A percentile compares a stretch with the other conserved stretches of the same genome.
These are phyloP conservation scores for Hericium alpestre DNA, from an alignment of 768 basidiomycete species.

Conservation along the genomic window DNA sequence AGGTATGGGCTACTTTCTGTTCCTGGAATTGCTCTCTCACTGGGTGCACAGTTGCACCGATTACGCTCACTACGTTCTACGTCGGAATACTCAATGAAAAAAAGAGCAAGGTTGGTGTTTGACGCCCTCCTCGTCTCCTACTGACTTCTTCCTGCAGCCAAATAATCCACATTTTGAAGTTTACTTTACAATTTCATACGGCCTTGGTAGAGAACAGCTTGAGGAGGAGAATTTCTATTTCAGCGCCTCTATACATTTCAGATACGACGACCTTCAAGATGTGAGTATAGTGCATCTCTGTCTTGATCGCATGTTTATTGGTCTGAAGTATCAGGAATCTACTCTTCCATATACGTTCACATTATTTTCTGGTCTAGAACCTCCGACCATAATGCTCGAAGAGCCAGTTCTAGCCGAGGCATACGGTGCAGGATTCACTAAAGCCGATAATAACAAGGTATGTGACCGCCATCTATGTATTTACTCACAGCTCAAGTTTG, in stretches of 20 bases:
- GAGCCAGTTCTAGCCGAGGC: slow-evolving; percentile 62
- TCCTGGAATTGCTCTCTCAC: slow-evolving; percentile 1
- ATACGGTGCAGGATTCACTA: slow-evolving; percentile 77
- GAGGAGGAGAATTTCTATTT: slow-evolving; percentile 67
- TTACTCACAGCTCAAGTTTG: not conserved
- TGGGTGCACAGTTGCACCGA: slow-evolving; percentile 46
- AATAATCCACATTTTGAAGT: slow-evolving; percentile 51
- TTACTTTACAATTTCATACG: slow-evolving; percentile 72
- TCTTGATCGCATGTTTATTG: not conserved
- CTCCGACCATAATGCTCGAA: slow-evolving; percentile 47
- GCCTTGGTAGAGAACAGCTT: slow-evolving; percentile 51
- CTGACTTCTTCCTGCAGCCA: too few relatives aligned
- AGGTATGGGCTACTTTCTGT: slow-evolving; percentile 32
- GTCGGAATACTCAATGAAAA: slow-evolving; percentile 54
- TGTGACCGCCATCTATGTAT: not conserved
- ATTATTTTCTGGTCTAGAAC: slow-evolving; percentile 34
- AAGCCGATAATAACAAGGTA: slow-evolving; percentile 48
- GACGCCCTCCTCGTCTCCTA: slow-evolving; percentile 8
- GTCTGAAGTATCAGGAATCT: slow-evolving; percentile 10
- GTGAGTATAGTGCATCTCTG: slow-evolving; percentile 9
- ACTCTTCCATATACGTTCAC: slow-evolving; percentile 46
- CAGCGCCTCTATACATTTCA: slow-evolving; percentile 31
- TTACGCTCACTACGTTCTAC: slow-evolving; percentile 71
- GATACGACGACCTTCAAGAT: slow-evolving; percentile 18
- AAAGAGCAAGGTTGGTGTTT: slow-evolving; percentile 29